A percentile compares a stretch with the other conserved stretches of the same genome.
Evolutionary conservation across 495 filamentous ascomycete genomes (phyloP).

Genomic region (Elaphomyces granulatus): DNA sequence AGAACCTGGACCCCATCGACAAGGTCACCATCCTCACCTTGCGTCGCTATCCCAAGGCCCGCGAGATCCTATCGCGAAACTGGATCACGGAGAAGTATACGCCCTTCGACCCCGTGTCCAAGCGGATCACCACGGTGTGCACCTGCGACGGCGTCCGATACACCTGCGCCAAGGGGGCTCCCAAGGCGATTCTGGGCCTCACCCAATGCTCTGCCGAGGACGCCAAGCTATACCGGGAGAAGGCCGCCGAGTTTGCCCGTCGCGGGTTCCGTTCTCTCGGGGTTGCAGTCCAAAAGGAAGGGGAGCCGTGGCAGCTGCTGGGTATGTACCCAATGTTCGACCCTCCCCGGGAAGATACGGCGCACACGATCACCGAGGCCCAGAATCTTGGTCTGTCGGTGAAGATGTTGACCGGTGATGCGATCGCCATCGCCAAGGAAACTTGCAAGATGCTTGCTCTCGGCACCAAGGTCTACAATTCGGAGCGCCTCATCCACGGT

Average conservation of each 20-base stretch:
- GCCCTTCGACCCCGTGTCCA: constrained; percentile 66
- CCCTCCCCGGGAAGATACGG: constrained; percentile 63
- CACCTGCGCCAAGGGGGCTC: constrained; percentile 58
- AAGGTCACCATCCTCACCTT: constrained; percentile 63
- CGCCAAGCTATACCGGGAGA: constrained; percentile 49
- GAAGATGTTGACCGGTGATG: constrained; percentile 72
- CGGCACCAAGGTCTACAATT: constrained; percentile 67
- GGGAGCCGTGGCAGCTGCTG: constrained; percentile 52
- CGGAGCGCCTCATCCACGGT: constrained; percentile 58
- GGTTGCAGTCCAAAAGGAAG: constrained; percentile 56
- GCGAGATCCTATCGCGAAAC: constrained; percentile 52
- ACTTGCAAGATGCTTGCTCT: constrained; percentile 70
- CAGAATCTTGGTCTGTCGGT: constrained; percentile 62
- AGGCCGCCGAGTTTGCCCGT: constrained; percentile 58
- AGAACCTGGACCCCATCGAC: constrained; percentile 64
- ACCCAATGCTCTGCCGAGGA: constrained; percentile 50
- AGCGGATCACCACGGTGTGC: constrained; percentile 57
- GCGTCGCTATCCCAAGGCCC: constrained; percentile 58
- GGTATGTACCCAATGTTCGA: constrained; percentile 72
- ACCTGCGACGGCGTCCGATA: constrained; percentile 53
- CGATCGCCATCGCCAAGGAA: constrained; percentile 66
- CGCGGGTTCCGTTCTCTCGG: constrained; percentile 73
- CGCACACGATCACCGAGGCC: constrained; percentile 63
- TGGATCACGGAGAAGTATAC: constrained; percentile 65
- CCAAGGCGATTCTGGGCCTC: constrained; percentile 56